phyloP scores from a whole-genome alignment of 129 eudicot species.

The Kitagawia praeruptora region DNA sequence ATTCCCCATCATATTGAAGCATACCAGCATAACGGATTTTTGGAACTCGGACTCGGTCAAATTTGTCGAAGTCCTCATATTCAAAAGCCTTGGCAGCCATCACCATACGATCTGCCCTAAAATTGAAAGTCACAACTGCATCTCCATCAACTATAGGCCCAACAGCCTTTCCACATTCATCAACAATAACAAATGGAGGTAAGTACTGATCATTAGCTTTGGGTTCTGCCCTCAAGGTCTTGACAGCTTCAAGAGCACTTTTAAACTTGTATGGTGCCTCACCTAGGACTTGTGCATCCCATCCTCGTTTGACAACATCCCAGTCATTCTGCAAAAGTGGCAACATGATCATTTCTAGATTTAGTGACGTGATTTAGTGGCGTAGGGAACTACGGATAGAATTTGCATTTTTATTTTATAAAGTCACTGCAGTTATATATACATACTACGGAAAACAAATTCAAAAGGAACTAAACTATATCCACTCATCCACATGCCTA shows the following conservation, averaged over 20 bases:
- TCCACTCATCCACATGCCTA: neutral
- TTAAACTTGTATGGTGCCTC: conserved; percentile 64
- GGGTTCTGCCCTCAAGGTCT: conserved; percentile 41
- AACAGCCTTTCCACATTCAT: conserved; percentile 52
- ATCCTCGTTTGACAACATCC: conserved; percentile 61
- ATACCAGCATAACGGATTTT: conserved; percentile 69
- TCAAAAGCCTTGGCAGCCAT: conserved; percentile 71
- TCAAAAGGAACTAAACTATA: too few species aligned
- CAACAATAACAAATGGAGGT: conserved; percentile 62
- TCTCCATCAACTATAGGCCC: conserved; percentile 65
- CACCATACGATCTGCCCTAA: conserved; percentile 65
- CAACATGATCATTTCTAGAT: neutral
- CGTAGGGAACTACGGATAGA: neutral
- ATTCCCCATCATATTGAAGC: conserved; percentile 68
- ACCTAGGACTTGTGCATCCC: conserved; percentile 74
- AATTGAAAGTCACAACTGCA: conserved; percentile 61
- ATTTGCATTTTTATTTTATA: neutral
- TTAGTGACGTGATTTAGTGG: neutral
- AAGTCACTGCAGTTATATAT: neutral
- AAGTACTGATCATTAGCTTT: conserved; percentile 47
- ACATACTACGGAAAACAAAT: neutral
- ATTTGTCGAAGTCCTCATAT: conserved; percentile 45
- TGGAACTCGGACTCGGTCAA: conserved; percentile 49
- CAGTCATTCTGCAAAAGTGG: conserved; percentile 45
- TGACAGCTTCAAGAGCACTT: conserved; percentile 50